Percentiles rank a stretch among this genome's conserved stretches.
phyloP scores from a whole-genome alignment of 495 filamentous ascomycete genomes.

The Viridothelium virens region DNA sequence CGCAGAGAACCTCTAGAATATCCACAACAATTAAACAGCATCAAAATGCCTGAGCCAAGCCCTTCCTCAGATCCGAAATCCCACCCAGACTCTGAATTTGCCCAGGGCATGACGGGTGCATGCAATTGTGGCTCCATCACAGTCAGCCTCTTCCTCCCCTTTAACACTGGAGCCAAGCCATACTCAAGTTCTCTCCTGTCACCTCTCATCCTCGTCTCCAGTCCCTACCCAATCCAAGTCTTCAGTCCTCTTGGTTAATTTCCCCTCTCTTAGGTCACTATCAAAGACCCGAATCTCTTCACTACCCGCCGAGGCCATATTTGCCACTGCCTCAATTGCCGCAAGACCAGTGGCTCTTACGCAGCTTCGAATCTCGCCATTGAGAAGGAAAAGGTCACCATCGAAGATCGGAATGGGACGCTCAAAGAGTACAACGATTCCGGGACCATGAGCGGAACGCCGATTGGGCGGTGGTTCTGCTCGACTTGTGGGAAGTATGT shows the following conservation, averaged over 20 bases:
- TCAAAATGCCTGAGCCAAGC: slow-evolving; percentile 1
- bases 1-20: no score
- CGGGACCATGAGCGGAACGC: slow-evolving; percentile 36
- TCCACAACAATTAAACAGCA: not conserved
- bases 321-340: slow-evolving; percentile 35
- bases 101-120: slow-evolving; percentile 27
- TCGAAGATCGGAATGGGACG: slow-evolving; percentile 34
- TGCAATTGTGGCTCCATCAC: slow-evolving; percentile 37
- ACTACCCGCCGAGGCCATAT: slow-evolving; percentile 30
- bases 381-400: slow-evolving; percentile 36
- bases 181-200: not conserved
- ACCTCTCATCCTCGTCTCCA: not conserved
- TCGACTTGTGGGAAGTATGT: slow-evolving; percentile 37
- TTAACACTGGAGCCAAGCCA: no score
- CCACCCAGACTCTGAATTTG: slow-evolving; percentile 22
- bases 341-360: slow-evolving; percentile 39
- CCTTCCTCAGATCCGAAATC: slow-evolving; percentile 22
- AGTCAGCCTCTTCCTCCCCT: slow-evolving; percentile 15
- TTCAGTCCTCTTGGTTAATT: not conserved
- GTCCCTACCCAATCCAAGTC: not conserved
- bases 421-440: slow-evolving; percentile 34
- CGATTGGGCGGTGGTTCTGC: slow-evolving; percentile 38
- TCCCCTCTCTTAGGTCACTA: slow-evolving; percentile 16
- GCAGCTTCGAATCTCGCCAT: slow-evolving; percentile 35
- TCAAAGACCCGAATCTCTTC: slow-evolving; percentile 38